These are phyloP conservation scores for Termitomyces sp. DNA, from an alignment of 768 basidiomycete species.

Conservation along the genomic window DNA sequence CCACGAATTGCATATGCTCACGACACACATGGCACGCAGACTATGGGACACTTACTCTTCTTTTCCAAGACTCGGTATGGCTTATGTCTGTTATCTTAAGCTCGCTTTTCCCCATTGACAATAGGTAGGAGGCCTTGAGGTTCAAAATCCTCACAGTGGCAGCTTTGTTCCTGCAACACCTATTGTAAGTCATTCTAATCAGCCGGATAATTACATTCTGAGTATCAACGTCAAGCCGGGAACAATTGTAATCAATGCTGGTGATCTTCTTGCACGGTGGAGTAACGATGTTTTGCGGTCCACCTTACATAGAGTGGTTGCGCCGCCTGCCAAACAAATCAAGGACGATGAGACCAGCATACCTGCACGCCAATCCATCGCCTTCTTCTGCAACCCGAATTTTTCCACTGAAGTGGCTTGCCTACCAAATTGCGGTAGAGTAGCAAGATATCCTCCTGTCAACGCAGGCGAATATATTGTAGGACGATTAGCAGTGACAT, in stretches of 20 bases:
- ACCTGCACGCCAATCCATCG: conserved; percentile 71
- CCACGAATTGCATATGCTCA: neutral
- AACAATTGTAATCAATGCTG: conserved; percentile 80
- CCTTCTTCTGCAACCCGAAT: conserved; percentile 87
- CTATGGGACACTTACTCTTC: conserved; percentile 76
- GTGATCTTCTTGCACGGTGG: conserved; percentile 79
- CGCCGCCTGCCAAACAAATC: conserved; percentile 50
- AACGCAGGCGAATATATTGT: conserved; percentile 77
- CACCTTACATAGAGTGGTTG: conserved; percentile 80
- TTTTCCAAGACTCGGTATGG: conserved; percentile 72
- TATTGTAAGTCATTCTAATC: conserved; percentile 46
- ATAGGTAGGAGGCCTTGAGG: conserved; percentile 76
- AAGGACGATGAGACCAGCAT: conserved; percentile 49
- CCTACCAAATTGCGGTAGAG: conserved; percentile 58
- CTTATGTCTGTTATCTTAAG: neutral
- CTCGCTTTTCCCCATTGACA: neutral
- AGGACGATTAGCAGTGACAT: conserved; percentile 58
- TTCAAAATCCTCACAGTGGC: conserved; percentile 74
- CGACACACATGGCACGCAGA: conserved; percentile 31
- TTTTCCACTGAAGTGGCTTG: conserved; percentile 62
- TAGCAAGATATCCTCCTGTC: conserved; percentile 62
- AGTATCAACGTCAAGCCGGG: conserved; percentile 44
- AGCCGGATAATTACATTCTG: neutral
- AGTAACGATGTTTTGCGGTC: conserved; percentile 77
- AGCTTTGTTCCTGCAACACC: conserved; percentile 69